Evolutionary conservation across 148 eudicot genomes (phyloP).

Genomic region (Rhododendron mucronatum): DNA sequence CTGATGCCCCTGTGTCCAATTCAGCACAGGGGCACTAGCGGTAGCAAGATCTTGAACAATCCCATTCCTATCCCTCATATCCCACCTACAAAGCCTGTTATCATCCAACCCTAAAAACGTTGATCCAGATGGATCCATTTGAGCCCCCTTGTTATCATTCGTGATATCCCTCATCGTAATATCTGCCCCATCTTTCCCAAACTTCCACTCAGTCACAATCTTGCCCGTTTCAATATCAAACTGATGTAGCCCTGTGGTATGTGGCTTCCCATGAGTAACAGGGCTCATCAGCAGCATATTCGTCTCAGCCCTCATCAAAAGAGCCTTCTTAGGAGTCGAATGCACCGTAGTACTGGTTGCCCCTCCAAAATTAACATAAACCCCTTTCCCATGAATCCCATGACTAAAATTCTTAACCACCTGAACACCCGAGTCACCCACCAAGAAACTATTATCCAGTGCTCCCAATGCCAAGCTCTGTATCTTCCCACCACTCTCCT

Average conservation of each 20-base stretch:
- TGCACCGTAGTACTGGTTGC: conserved; percentile 9
- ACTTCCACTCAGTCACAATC: conserved; percentile 71
- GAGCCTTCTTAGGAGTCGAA: conserved; percentile 56
- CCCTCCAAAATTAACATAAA: conserved; percentile 39
- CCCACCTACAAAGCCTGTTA: conserved; percentile 76
- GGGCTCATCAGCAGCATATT: conserved; percentile 80
- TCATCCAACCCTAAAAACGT: conserved; percentile 80
- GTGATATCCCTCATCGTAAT: conserved; percentile 76
- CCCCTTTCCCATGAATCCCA: conserved; percentile 81
- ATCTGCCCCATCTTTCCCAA: conserved; percentile 69
- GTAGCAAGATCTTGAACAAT: conserved; percentile 51
- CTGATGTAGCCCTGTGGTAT: conserved; percentile 60
- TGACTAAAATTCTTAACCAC: conserved; percentile 69
- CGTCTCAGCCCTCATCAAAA: conserved; percentile 67
- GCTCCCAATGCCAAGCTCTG: conserved; percentile 77
- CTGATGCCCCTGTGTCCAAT: conserved; percentile 78
- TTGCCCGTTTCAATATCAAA: conserved; percentile 73
- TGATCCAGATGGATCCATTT: conserved; percentile 68
- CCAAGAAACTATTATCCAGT: conserved; percentile 66
- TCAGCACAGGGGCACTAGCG: conserved; percentile 50
- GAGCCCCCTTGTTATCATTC: conserved; percentile 61
- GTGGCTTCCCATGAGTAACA: conserved; percentile 46
- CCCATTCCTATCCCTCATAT: conserved; percentile 66
- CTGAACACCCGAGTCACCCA: conserved; percentile 55
- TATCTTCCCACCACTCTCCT: conserved; percentile 39